Base-by-base conservation (phyloP, 345 rosid genomes). In the Alliaria petiolata region DNA sequence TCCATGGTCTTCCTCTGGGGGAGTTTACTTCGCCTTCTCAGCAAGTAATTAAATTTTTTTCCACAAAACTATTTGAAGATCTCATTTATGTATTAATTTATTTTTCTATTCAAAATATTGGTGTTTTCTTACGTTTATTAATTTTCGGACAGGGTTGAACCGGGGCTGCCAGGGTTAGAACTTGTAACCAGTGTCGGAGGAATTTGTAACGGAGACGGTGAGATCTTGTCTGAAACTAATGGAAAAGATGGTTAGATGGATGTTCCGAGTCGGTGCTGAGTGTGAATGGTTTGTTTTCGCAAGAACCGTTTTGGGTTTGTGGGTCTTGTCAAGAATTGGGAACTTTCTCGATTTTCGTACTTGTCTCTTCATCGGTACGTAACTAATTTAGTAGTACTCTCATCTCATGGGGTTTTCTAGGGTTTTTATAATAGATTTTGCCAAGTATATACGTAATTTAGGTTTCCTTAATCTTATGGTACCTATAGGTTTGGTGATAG, bases 1-100 rank as follows among this genome's bases (percentile, higher is more conserved):
- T 25, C 82, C 70, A 55, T 76, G 11, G 16, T 83, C 42, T 87
- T 82, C 78, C 57, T 80, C 7, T 85, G 78, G 82, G 86, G 85
- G 16, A 84, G 71, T 65, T 12, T 81, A 22, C 69, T 80, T 17
- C 79, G 87, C 71, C 83, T 85, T 75, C 50, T 85, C 0, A 76
- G 85, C 79, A 84, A 85, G 90, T 83, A 84, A 53, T 15, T 17
- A 19, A 36, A 7, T 16, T 19, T 14, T 13, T 0, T 35, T 28
- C 22, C 31, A 1, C 25, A 22, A 42, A 12, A 33, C 1, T 30
- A 49, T 13, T 19, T 7, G 8, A 28, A 26, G 2, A 22, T 22
- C 25, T 22, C 25, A 3, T 22, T 22, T 22, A 22, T 22, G 1
- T 22, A 22, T n/a, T n/a, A n/a, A n/a, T 22, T 22, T 22, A 22